Evolutionary conservation across 768 basidiomycete species (phyloP), one percentile per base, ranked within the genome.

Genomic region (Boletus pseudo-olivaceus): DNA sequence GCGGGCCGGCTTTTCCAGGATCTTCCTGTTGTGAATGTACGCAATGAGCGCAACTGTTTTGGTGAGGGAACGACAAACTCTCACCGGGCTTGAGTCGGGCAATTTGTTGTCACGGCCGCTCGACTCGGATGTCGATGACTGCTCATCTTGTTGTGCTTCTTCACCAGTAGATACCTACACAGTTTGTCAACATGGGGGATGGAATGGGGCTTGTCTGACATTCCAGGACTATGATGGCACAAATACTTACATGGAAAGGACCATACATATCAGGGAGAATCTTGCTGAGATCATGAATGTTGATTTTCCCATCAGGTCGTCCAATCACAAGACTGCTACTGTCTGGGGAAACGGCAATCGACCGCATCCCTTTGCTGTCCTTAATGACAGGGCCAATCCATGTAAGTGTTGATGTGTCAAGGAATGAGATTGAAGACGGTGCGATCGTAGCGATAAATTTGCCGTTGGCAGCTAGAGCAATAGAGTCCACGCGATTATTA

Each of bases 401-500:
- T 8, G 26, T 3, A 0, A 44, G 17, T 19, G 29, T 44, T 0
- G 7, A 19, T 30, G 43, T n/a, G 11, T 44, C 43, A 1, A 44
- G 29, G n/a, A 44, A 19, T 1, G 9, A 30, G 29, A 44, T 14
- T 12, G 29, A 30, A n/a, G 12, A 7, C 1, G 0, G 0, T 30
- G 29, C 7, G 1, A 12, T 2, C 1, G 29, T 8, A 30, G 43
- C 11, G 1, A 44, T 2, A 7, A 44, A 44, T 30, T 30, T 44
- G 4, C 43, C 43, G 0, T 44, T 44, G n/a, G 43, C 3, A 1
- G 43, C 29, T 12, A 44, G 4, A n/a, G 43, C 43, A 7, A 44
- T 7, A 19, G 43, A 44, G 4, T 1, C 4, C 7, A 44, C 2
- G 0, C 7, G 0, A 15, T 11, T 0, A 10, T 19, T 1, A 5